phyloP scores from a whole-genome alignment of 306 rosid genomes.

The Ceratonia siliqua region DNA sequence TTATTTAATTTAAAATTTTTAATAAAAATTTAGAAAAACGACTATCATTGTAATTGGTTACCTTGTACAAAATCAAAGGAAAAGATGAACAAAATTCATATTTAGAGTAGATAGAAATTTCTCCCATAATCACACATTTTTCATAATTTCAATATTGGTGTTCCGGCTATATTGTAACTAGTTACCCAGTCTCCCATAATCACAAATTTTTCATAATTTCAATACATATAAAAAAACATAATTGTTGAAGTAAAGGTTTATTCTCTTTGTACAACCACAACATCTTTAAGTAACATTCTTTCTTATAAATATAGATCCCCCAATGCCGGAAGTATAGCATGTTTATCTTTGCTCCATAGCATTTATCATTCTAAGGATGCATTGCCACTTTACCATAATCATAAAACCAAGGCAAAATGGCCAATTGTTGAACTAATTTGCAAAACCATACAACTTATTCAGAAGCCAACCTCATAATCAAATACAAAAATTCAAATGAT shows the following conservation, averaged over 20 bases:
- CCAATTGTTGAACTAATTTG: background rate
- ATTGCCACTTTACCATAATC: background rate
- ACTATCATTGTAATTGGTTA: no score
- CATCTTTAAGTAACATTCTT: background rate
- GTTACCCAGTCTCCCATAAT: background rate
- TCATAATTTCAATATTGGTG: background rate
- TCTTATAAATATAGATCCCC: slow-evolving; percentile 4
- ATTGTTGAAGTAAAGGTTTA: background rate
- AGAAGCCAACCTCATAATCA: background rate
- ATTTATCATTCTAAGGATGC: background rate
- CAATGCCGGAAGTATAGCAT: background rate
- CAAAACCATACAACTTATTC: background rate
- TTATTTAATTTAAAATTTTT: no score
- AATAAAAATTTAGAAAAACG: no score
- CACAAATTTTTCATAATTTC: background rate
- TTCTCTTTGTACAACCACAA: background rate
- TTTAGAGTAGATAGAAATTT: no score
- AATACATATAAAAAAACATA: background rate
- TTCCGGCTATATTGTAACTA: background rate
- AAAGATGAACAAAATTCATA: no score
- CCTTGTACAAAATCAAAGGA: no score
- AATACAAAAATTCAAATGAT: slow-evolving; percentile 2
- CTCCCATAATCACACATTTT: background rate
- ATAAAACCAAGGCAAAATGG: background rate
- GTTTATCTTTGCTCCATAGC: background rate